Percentiles rank a stretch among this genome's conserved stretches.
These are phyloP conservation scores for Aureobasidium leucospermi DNA, from an alignment of 2,329 filamentous ascomycete genomes.

Conservation along the genomic window DNA sequence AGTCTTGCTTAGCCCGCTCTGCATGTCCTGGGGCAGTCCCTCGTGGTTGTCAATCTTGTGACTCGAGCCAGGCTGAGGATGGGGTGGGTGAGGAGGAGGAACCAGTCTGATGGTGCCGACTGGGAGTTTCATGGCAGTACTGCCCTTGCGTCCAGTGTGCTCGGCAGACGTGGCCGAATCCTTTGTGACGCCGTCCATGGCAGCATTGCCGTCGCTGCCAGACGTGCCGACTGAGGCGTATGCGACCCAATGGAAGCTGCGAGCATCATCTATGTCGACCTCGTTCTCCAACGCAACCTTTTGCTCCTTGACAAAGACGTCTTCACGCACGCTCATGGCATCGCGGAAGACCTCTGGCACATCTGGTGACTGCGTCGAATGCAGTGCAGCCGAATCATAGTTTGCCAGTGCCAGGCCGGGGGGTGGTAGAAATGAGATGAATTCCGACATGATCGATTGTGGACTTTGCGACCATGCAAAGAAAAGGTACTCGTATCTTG, in stretches of 20 bases:
- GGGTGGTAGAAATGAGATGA: slow-evolving; percentile 32
- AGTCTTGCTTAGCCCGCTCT: slow-evolving; percentile 28
- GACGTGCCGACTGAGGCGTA: slow-evolving; percentile 58
- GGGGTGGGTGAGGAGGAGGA: slow-evolving; percentile 66
- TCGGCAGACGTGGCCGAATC: slow-evolving; percentile 32
- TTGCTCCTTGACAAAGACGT: slow-evolving; percentile 54
- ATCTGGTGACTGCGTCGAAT: slow-evolving; percentile 26
- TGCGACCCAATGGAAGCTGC: slow-evolving; percentile 81
- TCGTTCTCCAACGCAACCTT: slow-evolving; percentile 57
- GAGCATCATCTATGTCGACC: slow-evolving; percentile 70
- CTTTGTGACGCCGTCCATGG: slow-evolving; percentile 27
- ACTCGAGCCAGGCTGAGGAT: slow-evolving; percentile 45
- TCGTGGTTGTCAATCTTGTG: slow-evolving; percentile 20
- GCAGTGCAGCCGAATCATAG: slow-evolving; percentile 26
- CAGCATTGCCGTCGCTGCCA: slow-evolving; percentile 27
- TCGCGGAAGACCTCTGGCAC: slow-evolving; percentile 43
- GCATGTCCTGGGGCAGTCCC: slow-evolving; percentile 14
- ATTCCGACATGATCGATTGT: slow-evolving; percentile 26
- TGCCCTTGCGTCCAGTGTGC: slow-evolving; percentile 28
- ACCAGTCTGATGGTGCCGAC: slow-evolving; percentile 74
- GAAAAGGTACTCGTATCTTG: background rate
- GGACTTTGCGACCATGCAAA: background rate
- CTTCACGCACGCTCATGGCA: slow-evolving; percentile 50
- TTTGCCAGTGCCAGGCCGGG: slow-evolving; percentile 28
- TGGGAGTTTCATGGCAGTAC: slow-evolving; percentile 42